Conservation (phyloP, 495 filamentous ascomycete species). For the Lophium mytilinum region DNA sequence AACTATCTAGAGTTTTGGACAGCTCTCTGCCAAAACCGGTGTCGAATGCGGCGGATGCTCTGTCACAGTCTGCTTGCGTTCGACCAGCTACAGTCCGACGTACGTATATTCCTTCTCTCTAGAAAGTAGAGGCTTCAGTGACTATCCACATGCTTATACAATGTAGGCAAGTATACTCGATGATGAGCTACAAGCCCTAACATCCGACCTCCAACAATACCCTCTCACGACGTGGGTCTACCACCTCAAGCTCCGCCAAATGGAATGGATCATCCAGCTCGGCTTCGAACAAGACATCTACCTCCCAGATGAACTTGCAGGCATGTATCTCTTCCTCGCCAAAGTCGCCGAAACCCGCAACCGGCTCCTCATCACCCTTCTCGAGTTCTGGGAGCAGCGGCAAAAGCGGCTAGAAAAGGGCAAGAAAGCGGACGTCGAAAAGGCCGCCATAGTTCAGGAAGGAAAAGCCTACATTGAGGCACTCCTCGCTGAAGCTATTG, state of each 20-base stretch:
- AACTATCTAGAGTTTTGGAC: constrained; percentile 74
- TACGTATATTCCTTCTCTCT: constrained; percentile 25
- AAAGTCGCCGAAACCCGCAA: constrained; percentile 11
- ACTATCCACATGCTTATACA: constrained; percentile 1
- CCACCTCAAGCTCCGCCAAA: constrained; percentile 75
- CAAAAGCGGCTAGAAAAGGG: constrained; percentile 18
- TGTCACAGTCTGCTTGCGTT: constrained; percentile 75
- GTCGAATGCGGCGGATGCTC: constrained; percentile 73
- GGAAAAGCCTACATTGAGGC: constrained; percentile 42
- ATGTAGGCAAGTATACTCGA: constrained; percentile 65
- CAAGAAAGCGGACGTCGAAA: not conserved
- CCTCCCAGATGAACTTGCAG: constrained; percentile 72
- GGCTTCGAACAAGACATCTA: constrained; percentile 96
- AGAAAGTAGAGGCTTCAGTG: not conserved
- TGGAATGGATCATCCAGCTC: constrained; percentile 82
- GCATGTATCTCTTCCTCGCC: constrained; percentile 75
- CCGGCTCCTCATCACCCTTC: not conserved
- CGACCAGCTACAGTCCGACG: constrained; percentile 77
- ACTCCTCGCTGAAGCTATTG: constrained; percentile 52
- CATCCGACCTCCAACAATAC: constrained; percentile 45
- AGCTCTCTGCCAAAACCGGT: constrained; percentile 80
- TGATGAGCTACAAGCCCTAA: constrained; percentile 50
- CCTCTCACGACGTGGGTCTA: constrained; percentile 85
- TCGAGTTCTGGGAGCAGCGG: not conserved
- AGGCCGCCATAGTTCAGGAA: constrained; percentile 33